Percentiles rank a stretch among this genome's conserved stretches.
These are phyloP conservation scores for Arachnopeziza araneosa DNA, from an alignment of 2,329 filamentous ascomycete species.

Conservation along the genomic window DNA sequence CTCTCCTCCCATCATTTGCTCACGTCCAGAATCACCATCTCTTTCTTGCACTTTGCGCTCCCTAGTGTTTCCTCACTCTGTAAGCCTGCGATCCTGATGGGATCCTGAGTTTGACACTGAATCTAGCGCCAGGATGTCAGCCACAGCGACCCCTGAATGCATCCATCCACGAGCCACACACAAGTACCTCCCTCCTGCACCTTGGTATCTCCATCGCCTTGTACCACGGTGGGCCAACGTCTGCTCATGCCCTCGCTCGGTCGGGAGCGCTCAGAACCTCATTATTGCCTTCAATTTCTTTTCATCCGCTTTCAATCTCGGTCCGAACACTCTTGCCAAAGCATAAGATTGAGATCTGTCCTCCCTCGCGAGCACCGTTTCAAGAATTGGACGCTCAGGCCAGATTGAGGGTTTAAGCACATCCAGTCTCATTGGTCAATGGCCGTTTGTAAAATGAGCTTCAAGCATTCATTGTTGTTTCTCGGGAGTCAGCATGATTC, in stretches of 20 bases:
- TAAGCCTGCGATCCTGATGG: neutral
- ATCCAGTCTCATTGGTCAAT: constrained; percentile 20
- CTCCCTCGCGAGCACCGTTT: neutral
- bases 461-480: constrained; percentile 7
- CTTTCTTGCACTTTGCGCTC: neutral
- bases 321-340: neutral
- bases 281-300: neutral
- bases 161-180: neutral
- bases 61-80: neutral
- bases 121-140: neutral
- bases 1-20: neutral
- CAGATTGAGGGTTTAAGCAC: neutral
- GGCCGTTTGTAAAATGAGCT: constrained; percentile 23
- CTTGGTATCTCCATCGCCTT: neutral
- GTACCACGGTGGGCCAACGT: neutral
- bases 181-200: neutral
- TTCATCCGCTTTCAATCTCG: neutral
- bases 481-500: constrained; percentile 20
- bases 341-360: constrained; percentile 4
- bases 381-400: constrained; percentile 11
- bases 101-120: neutral
- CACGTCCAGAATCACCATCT: neutral
- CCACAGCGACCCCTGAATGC: neutral
- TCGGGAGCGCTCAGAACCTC: neutral
- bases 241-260: neutral